Percentiles rank a stretch among this genome's conserved stretches.
phyloP scores from a whole-genome alignment of 2,329 filamentous ascomycete genomes.

The Colletotrichum tropicicola region DNA sequence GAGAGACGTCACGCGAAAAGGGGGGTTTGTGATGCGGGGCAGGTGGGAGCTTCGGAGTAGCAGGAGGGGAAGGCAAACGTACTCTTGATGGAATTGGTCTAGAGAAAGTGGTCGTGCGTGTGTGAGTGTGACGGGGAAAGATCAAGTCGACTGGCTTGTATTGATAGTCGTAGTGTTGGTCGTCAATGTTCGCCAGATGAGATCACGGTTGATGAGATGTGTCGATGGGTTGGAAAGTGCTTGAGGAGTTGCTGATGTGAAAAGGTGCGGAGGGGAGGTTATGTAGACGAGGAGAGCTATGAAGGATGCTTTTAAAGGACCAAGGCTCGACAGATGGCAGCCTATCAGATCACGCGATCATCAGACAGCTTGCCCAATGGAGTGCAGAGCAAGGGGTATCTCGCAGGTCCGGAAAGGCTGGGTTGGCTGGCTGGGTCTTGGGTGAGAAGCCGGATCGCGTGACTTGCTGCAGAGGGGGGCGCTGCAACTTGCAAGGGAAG shows the following conservation, averaged over 20 bases:
- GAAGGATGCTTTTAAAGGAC: conserved; percentile 24
- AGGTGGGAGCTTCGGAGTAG: neutral
- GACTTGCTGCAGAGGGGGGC: conserved; percentile 33
- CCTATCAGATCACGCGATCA: conserved; percentile 34
- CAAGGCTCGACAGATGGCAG: conserved; percentile 19
- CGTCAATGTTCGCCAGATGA: neutral
- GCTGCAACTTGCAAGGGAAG: conserved; percentile 23
- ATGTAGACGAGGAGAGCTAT: conserved; percentile 24
- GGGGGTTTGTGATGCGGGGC: conserved; percentile 13
- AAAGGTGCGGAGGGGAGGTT: conserved; percentile 6
- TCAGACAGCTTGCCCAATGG: conserved; percentile 27
- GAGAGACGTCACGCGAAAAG: conserved; percentile 16
- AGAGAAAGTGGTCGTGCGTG: neutral
- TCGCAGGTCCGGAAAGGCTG: conserved; percentile 23
- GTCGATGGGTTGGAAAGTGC: conserved; percentile 13
- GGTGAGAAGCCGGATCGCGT: conserved; percentile 32
- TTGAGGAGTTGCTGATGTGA: conserved; percentile 1
- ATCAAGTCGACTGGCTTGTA: neutral
- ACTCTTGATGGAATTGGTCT: conserved; percentile 26
- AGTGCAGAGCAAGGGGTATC: conserved; percentile 4
- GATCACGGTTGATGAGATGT: conserved; percentile 8
- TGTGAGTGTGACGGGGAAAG: neutral
- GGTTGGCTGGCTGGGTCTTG: neutral
- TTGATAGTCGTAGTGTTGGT: neutral
- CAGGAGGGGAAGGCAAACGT: conserved; percentile 18